Evolutionary conservation across 2,329 filamentous ascomycete genomes (phyloP), one percentile per base, ranked within the genome.

Genomic region (Calonectria crousiana): DNA sequence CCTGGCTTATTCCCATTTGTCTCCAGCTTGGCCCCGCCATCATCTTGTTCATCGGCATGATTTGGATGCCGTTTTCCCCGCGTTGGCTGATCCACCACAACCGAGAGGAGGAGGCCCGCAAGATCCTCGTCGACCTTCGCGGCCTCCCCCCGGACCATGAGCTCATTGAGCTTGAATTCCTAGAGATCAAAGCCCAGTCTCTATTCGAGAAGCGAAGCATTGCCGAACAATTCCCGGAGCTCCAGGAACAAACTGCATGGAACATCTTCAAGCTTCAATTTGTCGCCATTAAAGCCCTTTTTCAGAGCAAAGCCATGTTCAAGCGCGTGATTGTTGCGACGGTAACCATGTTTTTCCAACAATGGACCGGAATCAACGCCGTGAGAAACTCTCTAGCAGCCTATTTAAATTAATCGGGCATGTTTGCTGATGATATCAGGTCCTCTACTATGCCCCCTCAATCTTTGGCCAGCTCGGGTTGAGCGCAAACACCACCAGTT

Each of bases 111-210:
- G 94, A 96, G 81, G 93, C 93, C 0, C 90, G 90, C 20, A 82
- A 82, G 13, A 91, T 92, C 1, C 88, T 96, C 1, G 90, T 93
- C 0, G 87, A 82, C 65, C 90, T 96, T 3, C 91, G 95, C 30
- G 88, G 88, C 8, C 88, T 95, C 0, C 83, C 90, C 0, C 81
- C 85, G 20, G 89, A 93, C 76, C 89, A 95, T 80, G 92, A 94
- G 71, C 88, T 95, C 0, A 90, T 96, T 47, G 90, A 93, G 76
- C 87, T 95, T 1, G 95, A 96, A 80, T 95, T 93, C 81, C 89
- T 95, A n/a, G 94, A 96, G 82, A 96, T 96, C 85, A 94, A 95
- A 83, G 93, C 94, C 0, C 93, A 95, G 82, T 93, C 92, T 0
- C 83, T 94, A 23, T 97, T 96, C 77, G 94, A 96, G 84, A 94